Evolutionary conservation across 139 green algal species (phyloP).

Genomic region (Limnomonas spitsbergensis): DNA sequence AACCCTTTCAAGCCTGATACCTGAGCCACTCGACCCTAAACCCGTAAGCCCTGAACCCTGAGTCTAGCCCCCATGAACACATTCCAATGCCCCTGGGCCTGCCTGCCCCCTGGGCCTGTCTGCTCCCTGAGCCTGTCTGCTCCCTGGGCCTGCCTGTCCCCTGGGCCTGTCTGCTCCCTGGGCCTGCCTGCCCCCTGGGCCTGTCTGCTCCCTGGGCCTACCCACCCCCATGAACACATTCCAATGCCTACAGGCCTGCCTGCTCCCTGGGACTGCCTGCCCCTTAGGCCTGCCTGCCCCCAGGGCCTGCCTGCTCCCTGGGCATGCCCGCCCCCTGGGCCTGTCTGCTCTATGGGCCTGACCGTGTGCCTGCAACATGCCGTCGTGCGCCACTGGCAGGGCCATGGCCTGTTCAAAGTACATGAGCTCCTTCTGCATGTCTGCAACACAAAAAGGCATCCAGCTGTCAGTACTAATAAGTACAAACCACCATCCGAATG

Average conservation of each 20-base stretch:
- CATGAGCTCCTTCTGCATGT: not conserved
- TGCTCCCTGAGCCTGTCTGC: no score
- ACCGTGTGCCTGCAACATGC: not conserved
- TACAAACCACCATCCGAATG: no score
- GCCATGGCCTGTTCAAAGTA: not conserved
- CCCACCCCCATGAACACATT: not conserved
- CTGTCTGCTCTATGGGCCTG: not conserved
- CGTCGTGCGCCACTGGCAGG: not conserved
- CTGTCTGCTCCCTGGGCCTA: not conserved
- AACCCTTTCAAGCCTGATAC: not conserved
- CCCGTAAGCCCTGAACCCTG: no score
- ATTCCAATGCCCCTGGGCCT: no score
- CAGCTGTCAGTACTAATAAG: no score
- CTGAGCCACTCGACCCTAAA: not conserved
- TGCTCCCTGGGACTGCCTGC: not conserved
- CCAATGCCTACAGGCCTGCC: not conserved
- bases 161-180: no score
- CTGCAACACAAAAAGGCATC: constrained; percentile 1
- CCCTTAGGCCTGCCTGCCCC: not conserved
- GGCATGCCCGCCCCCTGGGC: not conserved
- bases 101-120: no score
- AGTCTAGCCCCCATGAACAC: no score
- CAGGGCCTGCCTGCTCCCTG: not conserved
- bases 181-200: no score
- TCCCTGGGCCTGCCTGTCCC: no score